Evolutionary conservation across 148 eudicot genomes (phyloP), one percentile per base, ranked within the genome.

Genomic region (Nyssa sinensis): DNA sequence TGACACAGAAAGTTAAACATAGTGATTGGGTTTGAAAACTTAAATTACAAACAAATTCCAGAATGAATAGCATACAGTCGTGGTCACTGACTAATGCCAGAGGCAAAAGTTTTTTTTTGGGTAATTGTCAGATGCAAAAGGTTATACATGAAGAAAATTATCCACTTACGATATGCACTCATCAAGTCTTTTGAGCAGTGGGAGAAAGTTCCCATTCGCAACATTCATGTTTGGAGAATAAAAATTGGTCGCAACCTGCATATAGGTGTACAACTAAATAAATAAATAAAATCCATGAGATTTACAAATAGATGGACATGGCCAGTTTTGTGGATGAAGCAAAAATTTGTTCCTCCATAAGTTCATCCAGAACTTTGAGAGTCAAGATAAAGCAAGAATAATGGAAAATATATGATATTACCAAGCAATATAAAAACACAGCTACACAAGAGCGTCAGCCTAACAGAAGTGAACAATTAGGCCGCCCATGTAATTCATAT

Each of bases 181-280:
- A 62, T 95, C 99, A 71, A 95, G 88, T 68, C 91, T 86, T 77
- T 95, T 95, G 62, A 95, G 89, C 83, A 89, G 82, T 71, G 93
- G 91, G 39, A 95, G 96, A 74, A 95, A 95, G 75, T 91, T 91
- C 67, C 80, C 91, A 72, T 80, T 87, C 64, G 86, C 88, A 58
- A 93, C 98, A 77, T 82, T 93, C 86, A 88, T 88, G 75, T 80
- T 88, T 68, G 96, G 89, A 79, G 99, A 93, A 82, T 93, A 83
- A 81, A 95, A 95, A 81, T 86, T 89, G 78, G 94, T 78, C 66
- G 99, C 91, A 82, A 95, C 91, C 99, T 95, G 90, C 85, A 88
- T 61, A 73, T 30, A 74, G 53, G 65, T 67, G 58, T 23, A 55
- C 21, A 29, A 66, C 47, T n/a, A n/a, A n/a, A n/a, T n/a, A n/a